Conservation (phyloP, 2,329 filamentous ascomycete genomes). For the Colletotrichum tofieldiae region DNA sequence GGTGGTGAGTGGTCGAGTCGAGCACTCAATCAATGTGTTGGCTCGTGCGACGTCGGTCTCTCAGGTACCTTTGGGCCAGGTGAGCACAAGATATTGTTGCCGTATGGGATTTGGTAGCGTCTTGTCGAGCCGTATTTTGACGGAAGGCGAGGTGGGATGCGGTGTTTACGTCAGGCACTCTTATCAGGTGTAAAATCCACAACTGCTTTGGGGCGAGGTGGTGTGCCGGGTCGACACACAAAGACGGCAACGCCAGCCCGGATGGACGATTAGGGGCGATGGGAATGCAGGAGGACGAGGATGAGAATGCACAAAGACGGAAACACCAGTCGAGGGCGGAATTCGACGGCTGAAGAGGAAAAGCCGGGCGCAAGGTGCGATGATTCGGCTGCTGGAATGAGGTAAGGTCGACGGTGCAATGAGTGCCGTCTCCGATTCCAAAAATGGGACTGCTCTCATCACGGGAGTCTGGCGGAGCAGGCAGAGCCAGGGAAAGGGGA, state of each 20-base stretch:
- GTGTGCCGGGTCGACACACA: conserved; percentile 25
- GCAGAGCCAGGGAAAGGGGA: neutral
- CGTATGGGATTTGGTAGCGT: conserved; percentile 1
- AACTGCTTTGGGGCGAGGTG: conserved; percentile 8
- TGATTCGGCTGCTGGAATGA: conserved; percentile 34
- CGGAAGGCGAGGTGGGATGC: conserved; percentile 23
- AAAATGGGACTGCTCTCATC: conserved; percentile 27
- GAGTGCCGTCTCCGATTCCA: conserved; percentile 37
- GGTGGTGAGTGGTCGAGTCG: conserved; percentile 34
- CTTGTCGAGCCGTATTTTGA: conserved; percentile 22
- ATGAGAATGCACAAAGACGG: conserved; percentile 12
- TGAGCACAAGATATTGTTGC: conserved; percentile 5
- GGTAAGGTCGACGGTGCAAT: conserved; percentile 23
- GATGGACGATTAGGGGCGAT: conserved; percentile 7
- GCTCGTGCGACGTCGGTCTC: conserved; percentile 39
- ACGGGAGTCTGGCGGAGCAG: conserved; percentile 6
- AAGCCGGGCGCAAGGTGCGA: conserved; percentile 38
- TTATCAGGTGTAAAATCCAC: conserved; percentile 26
- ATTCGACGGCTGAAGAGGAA: conserved; percentile 26
- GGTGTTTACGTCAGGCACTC: conserved; percentile 34
- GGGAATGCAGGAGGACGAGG: conserved; percentile 1
- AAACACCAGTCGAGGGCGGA: conserved; percentile 25
- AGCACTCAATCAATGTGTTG: conserved; percentile 20
- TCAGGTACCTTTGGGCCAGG: conserved; percentile 36
- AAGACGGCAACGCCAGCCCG: conserved; percentile 21